Percentiles rank a stretch among this genome's conserved stretches.
phyloP scores from a whole-genome alignment of 2,329 filamentous ascomycete species.

The Dryadomyces quercivorus region DNA sequence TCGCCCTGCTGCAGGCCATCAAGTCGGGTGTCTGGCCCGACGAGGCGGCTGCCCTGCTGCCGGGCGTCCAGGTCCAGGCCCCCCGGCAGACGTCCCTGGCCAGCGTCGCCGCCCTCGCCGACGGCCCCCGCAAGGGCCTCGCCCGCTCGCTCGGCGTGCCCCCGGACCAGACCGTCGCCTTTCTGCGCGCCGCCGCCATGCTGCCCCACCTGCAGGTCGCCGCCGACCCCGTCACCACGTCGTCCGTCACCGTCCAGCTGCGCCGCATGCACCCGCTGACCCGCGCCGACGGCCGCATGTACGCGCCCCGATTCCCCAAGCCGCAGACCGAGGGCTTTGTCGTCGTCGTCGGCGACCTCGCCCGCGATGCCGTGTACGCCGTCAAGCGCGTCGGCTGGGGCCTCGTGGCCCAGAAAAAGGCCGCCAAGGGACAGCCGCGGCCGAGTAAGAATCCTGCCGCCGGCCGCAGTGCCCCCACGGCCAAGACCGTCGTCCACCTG shows the following conservation, averaged over 20 bases:
- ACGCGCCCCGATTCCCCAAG: constrained; percentile 83
- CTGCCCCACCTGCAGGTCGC: constrained; percentile 59
- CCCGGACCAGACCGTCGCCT: constrained; percentile 27
- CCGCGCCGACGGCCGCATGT: constrained; percentile 62
- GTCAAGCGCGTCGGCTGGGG: constrained; percentile 78
- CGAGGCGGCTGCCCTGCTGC: constrained; percentile 70
- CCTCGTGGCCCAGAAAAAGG: background rate
- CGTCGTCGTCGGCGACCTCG: constrained; percentile 57
- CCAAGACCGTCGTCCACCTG: constrained; percentile 47
- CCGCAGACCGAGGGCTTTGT: constrained; percentile 93
- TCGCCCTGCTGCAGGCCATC: constrained; percentile 77
- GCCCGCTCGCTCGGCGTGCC: constrained; percentile 40
- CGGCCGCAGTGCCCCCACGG: constrained; percentile 25
- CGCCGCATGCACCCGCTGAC: constrained; percentile 53
- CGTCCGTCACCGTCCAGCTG: constrained; percentile 49
- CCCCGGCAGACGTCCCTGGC: constrained; percentile 27
- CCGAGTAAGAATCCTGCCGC: constrained; percentile 15
- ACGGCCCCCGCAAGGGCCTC: constrained; percentile 27
- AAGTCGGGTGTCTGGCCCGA: constrained; percentile 87
- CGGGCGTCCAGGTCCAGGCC: constrained; percentile 44
- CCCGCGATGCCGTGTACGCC: constrained; percentile 65
- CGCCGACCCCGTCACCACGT: constrained; percentile 46
- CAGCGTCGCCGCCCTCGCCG: constrained; percentile 25
- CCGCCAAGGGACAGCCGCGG: no score
- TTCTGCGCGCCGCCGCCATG: constrained; percentile 46